Conservation (phyloP, 345 rosid species). For the Jatropha curcas region DNA sequence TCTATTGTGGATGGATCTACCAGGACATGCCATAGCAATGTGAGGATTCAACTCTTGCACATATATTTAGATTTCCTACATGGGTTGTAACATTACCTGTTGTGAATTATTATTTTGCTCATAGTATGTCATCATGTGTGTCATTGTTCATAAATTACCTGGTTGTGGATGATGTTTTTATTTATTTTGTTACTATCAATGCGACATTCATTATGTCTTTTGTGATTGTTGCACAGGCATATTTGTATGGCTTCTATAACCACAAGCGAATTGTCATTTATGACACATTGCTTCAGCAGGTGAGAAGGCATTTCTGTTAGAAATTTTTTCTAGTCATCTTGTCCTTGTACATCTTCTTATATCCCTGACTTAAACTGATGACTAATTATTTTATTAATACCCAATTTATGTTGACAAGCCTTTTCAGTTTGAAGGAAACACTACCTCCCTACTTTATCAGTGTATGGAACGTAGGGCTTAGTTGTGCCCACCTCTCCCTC, state of each 20-base stretch:
- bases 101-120: background rate
- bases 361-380: background rate
- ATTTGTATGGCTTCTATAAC: constrained; percentile 98
- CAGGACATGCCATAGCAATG: constrained; percentile 99
- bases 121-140: background rate
- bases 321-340: background rate
- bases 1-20: constrained; percentile 99
- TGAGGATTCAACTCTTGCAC: constrained; percentile 40
- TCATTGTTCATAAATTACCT: background rate
- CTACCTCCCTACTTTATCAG: background rate
- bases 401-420: background rate
- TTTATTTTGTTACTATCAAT: background rate
- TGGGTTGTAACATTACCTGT: background rate
- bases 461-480: background rate
- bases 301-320: constrained; percentile 20
- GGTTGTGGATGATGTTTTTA: constrained; percentile 2
- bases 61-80: background rate
- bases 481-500: background rate
- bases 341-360: background rate
- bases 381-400: background rate
- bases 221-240: constrained; percentile 62
- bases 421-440: background rate
- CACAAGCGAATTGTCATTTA: constrained; percentile 97
- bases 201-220: background rate
- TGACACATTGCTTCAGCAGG: constrained; percentile 99